Base-by-base conservation (phyloP, 2,329 filamentous ascomycete species). In the Metarhizium rileyi region DNA sequence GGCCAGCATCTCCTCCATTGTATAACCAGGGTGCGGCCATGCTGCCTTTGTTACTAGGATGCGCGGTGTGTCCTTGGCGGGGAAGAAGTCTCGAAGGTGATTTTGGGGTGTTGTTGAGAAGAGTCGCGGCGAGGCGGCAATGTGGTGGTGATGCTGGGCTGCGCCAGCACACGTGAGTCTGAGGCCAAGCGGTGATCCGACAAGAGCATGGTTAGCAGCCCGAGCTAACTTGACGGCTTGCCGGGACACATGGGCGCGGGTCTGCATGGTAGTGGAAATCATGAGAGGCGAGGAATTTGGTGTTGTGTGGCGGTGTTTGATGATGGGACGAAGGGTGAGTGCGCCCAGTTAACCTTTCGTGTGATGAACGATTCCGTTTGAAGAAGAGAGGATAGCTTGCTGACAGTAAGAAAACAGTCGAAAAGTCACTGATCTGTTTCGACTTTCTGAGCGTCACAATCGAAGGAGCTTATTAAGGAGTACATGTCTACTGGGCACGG, bases 21-120 rank as follows among this genome's bases (percentile, higher is more conserved):
- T 87, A 66, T 87, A 95, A 52, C 83, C 77, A 52, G 82, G 83
- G 61, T 87, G 84, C 28, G 76, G 76, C 84, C 85, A 90, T 53
- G 83, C 77, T 5, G 84, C 72, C 16, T 76, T 75, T 1, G 84
- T 85, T 51, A 72, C 73, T 40, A 77, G 73, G 61, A 87, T 85
- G 50, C 76, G 72, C 20, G 75, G 68, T 3, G 80, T 83, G 58
- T 82, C 76, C 57, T 76, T 77, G 53, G 67, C 63, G 25, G 83
- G 82, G 57, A 86, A 86, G 66, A 83, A 80, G 56, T 80, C 77
- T n/a, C 68, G 70, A 43, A 81, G 71, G 42, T 66, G 71, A 23
- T 62, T 59, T 26, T 58, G 56, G 0, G 67, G 65, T 1, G 77
- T 78, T 3, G 74, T 75, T 2, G 77, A 78, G 63, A 81, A 80